These are phyloP conservation scores for Dichotomopilus funicola DNA, from an alignment of 2,329 filamentous ascomycete species.

Conservation along the genomic window DNA sequence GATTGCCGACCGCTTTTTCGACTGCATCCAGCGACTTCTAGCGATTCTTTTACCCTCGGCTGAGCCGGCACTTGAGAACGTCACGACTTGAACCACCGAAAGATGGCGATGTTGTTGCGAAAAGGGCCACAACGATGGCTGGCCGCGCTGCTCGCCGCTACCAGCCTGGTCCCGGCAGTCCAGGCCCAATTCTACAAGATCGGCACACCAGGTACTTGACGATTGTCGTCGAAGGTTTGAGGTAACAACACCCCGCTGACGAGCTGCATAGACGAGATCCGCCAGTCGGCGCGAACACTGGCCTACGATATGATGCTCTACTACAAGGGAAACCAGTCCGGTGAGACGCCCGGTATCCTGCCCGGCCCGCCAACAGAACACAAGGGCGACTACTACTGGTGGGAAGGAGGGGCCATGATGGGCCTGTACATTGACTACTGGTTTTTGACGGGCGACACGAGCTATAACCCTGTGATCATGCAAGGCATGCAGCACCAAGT, in stretches of 20 bases:
- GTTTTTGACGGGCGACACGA: slow-evolving; percentile 57
- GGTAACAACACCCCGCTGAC: slow-evolving; percentile 6
- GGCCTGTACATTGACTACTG: slow-evolving; percentile 64
- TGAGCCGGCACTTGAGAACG: not conserved
- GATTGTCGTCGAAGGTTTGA: no score
- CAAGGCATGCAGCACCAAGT: slow-evolving; percentile 53
- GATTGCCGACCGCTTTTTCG: not conserved
- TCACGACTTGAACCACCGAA: not conserved
- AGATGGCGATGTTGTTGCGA: slow-evolving; percentile 12
- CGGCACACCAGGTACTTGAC: slow-evolving; percentile 17
- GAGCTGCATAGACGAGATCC: slow-evolving; percentile 19
- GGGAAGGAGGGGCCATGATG: slow-evolving; percentile 65
- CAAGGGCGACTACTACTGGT: slow-evolving; percentile 62
- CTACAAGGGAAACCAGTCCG: slow-evolving; percentile 31
- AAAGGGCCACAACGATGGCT: slow-evolving; percentile 15
- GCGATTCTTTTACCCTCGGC: not conserved
- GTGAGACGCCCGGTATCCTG: slow-evolving; percentile 49
- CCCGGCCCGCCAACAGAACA: slow-evolving; percentile 45
- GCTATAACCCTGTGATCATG: slow-evolving; percentile 54
- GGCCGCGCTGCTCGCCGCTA: slow-evolving; percentile 13
- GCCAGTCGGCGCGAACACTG: slow-evolving; percentile 20
- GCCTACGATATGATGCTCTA: slow-evolving; percentile 25
- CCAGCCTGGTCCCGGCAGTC: slow-evolving; percentile 13
- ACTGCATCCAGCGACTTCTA: not conserved
- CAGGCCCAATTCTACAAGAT: slow-evolving; percentile 20